Conservation (phyloP, 2,329 filamentous ascomycete species). For the Claviceps sp. region DNA sequence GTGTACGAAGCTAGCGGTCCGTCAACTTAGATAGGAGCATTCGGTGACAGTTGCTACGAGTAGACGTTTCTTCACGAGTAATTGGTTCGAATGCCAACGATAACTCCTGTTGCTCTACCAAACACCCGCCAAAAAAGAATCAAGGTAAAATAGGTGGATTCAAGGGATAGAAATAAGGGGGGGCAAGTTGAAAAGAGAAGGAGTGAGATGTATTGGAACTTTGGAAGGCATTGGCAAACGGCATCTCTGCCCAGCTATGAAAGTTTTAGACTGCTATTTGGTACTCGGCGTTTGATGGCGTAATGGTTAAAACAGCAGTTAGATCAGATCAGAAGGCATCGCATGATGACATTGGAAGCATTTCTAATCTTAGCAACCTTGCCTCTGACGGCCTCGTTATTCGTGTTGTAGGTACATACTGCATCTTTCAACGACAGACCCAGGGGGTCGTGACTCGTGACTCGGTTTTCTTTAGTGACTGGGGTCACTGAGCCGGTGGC, state of each 20-base stretch:
- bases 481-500: no score
- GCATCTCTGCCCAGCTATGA: neutral
- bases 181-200: neutral
- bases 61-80: neutral
- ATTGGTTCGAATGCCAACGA: no score
- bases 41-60: neutral
- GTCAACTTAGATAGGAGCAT: slow-evolving; percentile 20
- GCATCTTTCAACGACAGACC: no score
- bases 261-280: neutral
- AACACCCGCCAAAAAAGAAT: no score
- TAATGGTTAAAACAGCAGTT: neutral
- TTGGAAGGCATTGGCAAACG: neutral
- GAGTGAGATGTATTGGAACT: neutral
- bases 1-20: slow-evolving; percentile 55
- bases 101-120: no score
- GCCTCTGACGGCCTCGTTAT: neutral
- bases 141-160: neutral
- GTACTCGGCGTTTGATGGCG: neutral
- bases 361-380: neutral
- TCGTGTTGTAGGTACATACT: neutral
- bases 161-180: neutral
- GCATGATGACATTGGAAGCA: neutral
- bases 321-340: neutral
- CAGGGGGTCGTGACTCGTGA: no score
- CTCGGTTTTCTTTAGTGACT: no score